Evolutionary conservation across 1,284 basidiomycete genomes (phyloP), one percentile per base, ranked within the genome.

Genomic region (Microbotryum scabiosae): DNA sequence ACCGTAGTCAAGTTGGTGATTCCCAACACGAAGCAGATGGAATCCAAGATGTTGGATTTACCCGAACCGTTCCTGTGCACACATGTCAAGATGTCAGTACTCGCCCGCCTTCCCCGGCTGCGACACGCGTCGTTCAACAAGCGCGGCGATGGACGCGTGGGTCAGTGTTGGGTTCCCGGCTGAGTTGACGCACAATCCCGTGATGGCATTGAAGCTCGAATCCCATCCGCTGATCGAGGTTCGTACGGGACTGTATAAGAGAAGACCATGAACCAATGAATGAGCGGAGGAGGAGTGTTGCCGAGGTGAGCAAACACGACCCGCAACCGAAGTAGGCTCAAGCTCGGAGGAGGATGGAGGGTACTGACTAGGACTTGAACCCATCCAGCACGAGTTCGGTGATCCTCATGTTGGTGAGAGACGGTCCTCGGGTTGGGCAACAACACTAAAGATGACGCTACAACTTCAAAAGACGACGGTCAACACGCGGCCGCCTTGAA

Each of bases 21-120:
- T 25, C 93, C 93, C n/a, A 97, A 80, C 12, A 96, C 91, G 74
- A 97, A 97, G 75, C 90, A 93, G 76, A 96, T 96, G 61, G 93
- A 91, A 78, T 97, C 92, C 67, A 97, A 84, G 69, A 97, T 96
- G 77, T 97, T 99, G 64, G 91, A 94, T 79, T 97, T 96, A 68
- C 92, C 91, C 14, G 71, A 72, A 9, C 77, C 77, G 54, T 78
- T 78, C 58, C 66, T 68, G 56, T 25, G 6, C 8, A 7, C 36
- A 9, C 14, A 46, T 18, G 9, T 21, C 47, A 12, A 41, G 36
- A 18, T 28, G 20, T 49, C 26, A 49, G 47, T 20, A 6, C 36
- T 41, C 36, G 36, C 4, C 36, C 16, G 14, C 36, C 16, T 41
- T 41, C 2, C 36, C 36, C 16, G 16, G 36, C 8, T 9, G 30